phyloP scores from a whole-genome alignment of 2,329 filamentous ascomycete genomes.

The Diaporthe velutina region DNA sequence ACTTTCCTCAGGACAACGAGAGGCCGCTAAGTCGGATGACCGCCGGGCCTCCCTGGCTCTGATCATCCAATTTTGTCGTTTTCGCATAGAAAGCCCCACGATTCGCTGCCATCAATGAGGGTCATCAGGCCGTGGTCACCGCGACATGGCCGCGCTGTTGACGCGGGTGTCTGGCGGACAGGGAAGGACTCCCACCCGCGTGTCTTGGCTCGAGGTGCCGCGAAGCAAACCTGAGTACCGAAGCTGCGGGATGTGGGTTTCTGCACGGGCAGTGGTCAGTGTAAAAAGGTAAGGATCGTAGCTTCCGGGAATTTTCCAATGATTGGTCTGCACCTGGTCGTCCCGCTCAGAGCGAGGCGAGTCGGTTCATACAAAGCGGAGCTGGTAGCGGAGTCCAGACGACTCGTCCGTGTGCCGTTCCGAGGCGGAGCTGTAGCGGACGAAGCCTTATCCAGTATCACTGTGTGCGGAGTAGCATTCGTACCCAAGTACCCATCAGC shows the following conservation, averaged over 20 bases:
- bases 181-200: background rate
- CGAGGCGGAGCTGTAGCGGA: conserved; percentile 35
- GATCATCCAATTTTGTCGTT: background rate
- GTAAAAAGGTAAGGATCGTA: background rate
- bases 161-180: background rate
- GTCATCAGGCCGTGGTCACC: background rate
- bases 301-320: conserved; percentile 1
- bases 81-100: background rate
- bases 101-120: background rate
- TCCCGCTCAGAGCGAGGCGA: conserved; percentile 24
- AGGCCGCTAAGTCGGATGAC: background rate
- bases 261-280: background rate
- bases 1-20: background rate
- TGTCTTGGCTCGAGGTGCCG: conserved; percentile 13
- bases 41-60: background rate
- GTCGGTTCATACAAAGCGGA: conserved; percentile 36
- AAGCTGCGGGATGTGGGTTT: conserved; percentile 19
- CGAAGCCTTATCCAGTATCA: conserved; percentile 29
- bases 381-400: conserved; percentile 35
- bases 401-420: conserved; percentile 34
- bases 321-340: conserved; percentile 19
- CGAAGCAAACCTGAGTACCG: conserved; percentile 4
- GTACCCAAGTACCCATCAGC: conserved; percentile 31
- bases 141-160: background rate
- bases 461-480: conserved; percentile 27